Conservation (phyloP, 176 grass and related monocot species). For the Themeda triandra region DNA sequence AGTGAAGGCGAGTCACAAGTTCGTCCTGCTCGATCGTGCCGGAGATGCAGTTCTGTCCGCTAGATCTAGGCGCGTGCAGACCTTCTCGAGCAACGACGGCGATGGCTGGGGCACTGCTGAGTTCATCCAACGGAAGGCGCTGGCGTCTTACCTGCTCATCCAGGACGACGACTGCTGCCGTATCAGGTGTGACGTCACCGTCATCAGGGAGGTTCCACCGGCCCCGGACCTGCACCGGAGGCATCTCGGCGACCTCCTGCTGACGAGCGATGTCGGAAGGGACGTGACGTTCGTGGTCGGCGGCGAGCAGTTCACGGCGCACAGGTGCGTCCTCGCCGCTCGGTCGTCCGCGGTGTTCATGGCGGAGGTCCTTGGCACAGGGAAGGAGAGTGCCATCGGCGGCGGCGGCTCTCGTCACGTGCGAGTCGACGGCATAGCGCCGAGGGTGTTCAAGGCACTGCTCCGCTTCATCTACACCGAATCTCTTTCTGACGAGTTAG, state of each 20-base stretch:
- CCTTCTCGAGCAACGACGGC: neutral
- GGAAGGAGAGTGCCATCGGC: too few species aligned
- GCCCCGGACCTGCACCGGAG: too few species aligned
- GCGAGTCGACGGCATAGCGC: neutral
- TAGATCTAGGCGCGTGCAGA: neutral
- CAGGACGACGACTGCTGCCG: neutral
- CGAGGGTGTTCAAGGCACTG: conserved; percentile 14
- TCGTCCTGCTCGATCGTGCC: neutral
- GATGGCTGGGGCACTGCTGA: neutral
- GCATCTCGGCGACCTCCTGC: too few species aligned
- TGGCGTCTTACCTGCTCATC: neutral
- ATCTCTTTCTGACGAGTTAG: neutral
- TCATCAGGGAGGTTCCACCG: neutral
- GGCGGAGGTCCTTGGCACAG: too few species aligned
- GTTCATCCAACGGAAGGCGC: neutral
- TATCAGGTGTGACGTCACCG: neutral
- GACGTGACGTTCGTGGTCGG: too few species aligned
- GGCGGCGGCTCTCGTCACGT: too few species aligned
- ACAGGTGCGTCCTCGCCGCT: too few species aligned
- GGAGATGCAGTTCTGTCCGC: neutral
- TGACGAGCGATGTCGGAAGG: too few species aligned
- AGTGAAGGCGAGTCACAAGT: neutral
- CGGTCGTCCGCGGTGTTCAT: too few species aligned
- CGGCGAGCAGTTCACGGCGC: too few species aligned
- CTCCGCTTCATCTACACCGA: conserved; percentile 39